Evolutionary conservation across 2,329 filamentous ascomycete species (phyloP).

Genomic region (Fusarium torreyae): DNA sequence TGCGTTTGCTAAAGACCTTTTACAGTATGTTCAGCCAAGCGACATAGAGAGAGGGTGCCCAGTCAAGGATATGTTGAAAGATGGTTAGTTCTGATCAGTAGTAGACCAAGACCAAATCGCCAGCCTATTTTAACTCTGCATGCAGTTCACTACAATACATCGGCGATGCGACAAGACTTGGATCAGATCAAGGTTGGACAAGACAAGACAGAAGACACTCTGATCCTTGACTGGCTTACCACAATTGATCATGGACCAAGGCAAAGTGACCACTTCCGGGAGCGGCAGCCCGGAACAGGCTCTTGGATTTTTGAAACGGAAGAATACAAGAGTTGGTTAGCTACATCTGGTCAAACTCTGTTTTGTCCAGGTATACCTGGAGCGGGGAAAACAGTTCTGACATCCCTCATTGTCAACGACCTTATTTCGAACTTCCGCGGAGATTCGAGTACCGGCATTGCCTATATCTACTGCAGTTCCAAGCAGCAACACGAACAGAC

Average conservation of each 20-base stretch:
- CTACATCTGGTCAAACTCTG: neutral
- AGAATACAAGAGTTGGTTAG: neutral
- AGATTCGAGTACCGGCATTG: neutral
- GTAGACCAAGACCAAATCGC: no score
- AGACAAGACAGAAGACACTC: neutral
- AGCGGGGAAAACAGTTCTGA: constrained; percentile 10
- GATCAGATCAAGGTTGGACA: neutral
- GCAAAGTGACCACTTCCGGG: neutral
- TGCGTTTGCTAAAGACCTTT: neutral
- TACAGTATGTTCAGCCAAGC: neutral
- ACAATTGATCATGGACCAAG: neutral
- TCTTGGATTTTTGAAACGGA: neutral
- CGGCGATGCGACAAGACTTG: no score
- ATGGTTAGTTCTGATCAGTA: no score
- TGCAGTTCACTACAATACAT: no score
- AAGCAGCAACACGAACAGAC: neutral
- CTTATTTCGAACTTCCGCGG: neutral
- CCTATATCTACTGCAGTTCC: constrained; percentile 7
- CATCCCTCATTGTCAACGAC: neutral
- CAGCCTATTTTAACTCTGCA: no score
- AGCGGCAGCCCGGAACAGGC: neutral
- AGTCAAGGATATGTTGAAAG: neutral
- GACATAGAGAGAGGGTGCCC: neutral
- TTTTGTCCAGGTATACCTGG: constrained; percentile 7
- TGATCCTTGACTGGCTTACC: constrained; percentile 1